Base-by-base conservation (phyloP, 192 early-diverging fungal genomes). In the Pecoramyces ruminantium region DNA sequence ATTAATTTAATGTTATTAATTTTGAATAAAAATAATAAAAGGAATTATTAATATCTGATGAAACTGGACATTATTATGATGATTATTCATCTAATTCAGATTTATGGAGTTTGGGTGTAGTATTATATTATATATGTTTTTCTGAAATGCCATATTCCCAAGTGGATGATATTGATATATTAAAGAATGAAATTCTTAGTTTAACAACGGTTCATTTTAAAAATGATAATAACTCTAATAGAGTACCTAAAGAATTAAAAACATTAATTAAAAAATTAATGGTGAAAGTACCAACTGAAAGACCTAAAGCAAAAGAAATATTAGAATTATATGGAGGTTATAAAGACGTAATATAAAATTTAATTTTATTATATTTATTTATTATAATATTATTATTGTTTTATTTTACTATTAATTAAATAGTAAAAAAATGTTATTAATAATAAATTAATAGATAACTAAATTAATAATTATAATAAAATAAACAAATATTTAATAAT, bases 21-120 rank as follows among this genome's bases (percentile, higher is more conserved):
- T n/a, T n/a, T n/a, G 88, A 89, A 80, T 82, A 88, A 27, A 81
- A 88, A 40, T 30, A 82, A 79, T 14, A 28, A 40, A 40, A 84
- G 87, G 83, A 86, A 81, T 12, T 30, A 11, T 38, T 29, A 29
- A 13, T 34, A 81, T 86, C 90, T 13, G 93, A 93, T 83, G 83
- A 38, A 17, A 78, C 83, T 2, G 96, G 96, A 25, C 86, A 87
- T 29, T 97, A 92, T 81, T 81, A 89, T 27, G 89, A 93, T 77
- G 92, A 92, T 78, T 95, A 95, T 84, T 93, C 93, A 29, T 87
- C 92, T 79, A 94, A 93, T 79, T 93, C 95, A 9, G 97, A 99
- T 81, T 91, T 99, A 91, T 99, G 96, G 95, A 95, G 94, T 0
- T 86, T 99, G 78, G 97, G 97, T 0, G 95, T 99, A 86, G 89